Conservation (phyloP, 2,329 filamentous ascomycete species). For the Ascochyta clinopodiicola region DNA sequence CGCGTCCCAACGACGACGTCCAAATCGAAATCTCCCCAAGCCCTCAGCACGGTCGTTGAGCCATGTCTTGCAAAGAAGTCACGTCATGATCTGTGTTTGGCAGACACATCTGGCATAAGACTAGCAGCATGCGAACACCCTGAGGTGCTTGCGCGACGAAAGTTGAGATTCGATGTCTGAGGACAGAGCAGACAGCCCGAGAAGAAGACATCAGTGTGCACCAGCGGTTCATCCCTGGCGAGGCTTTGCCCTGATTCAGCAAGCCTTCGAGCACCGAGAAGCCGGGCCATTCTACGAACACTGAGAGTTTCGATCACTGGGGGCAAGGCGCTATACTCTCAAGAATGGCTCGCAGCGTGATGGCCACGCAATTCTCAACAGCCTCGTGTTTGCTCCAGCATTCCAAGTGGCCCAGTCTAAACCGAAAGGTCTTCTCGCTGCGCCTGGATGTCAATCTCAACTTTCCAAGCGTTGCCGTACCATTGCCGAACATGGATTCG, state of each 20-base stretch:
- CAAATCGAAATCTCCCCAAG: conserved; percentile 20
- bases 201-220: conserved; percentile 27
- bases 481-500: conserved; percentile 33
- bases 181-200: conserved; percentile 16
- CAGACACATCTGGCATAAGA: conserved; percentile 39
- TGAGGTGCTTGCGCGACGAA: conserved; percentile 35
- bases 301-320: conserved; percentile 19
- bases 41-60: conserved; percentile 32
- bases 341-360: conserved; percentile 26
- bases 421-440: conserved; percentile 27
- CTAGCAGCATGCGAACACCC: conserved; percentile 43
- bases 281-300: conserved; percentile 16
- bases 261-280: conserved; percentile 21
- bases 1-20: conserved; percentile 42
- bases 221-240: conserved; percentile 19
- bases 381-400: conserved; percentile 7
- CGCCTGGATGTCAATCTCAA: conserved; percentile 26
- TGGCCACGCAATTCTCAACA: conserved; percentile 12
- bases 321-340: conserved; percentile 28
- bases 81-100: conserved; percentile 38
- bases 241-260: conserved; percentile 19
- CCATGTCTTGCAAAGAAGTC: conserved; percentile 39
- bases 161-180: conserved; percentile 30
- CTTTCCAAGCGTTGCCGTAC: conserved; percentile 36
- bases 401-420: conserved; percentile 1